A percentile compares a stretch with the other conserved stretches of the same genome.
phyloP scores from a whole-genome alignment of 371 early-diverging fungal species.

The Haplosporangium sp. region DNA sequence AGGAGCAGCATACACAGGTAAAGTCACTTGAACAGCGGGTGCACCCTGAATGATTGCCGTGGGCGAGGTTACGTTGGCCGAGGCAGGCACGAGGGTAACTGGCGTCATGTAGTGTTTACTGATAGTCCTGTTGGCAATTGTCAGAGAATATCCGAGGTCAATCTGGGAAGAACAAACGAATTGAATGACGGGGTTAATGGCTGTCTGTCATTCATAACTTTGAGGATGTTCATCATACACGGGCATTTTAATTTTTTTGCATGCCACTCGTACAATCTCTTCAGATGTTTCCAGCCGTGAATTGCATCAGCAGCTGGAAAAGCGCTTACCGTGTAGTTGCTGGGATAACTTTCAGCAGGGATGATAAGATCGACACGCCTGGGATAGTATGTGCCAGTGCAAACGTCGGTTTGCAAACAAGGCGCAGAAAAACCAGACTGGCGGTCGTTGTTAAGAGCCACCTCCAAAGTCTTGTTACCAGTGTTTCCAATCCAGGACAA shows the following conservation, averaged over 20 bases:
- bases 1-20: constrained; percentile 32
- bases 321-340: constrained; percentile 46
- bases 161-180: constrained; percentile 15
- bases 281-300: too few relatives aligned
- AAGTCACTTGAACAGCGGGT: constrained; percentile 20
- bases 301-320: not conserved
- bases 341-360: constrained; percentile 20
- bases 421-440: constrained; percentile 10
- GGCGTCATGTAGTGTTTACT: constrained; percentile 28
- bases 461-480: constrained; percentile 44
- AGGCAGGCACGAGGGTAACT: constrained; percentile 24
- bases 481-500: constrained; percentile 30
- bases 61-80: constrained; percentile 33
- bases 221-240: too few relatives aligned
- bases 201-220: too few relatives aligned
- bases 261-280: too few relatives aligned
- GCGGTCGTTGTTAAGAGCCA: constrained; percentile 40
- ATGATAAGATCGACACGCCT: constrained; percentile 39
- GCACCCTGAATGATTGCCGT: constrained; percentile 4
- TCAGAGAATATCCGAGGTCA: constrained; percentile 29
- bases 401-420: constrained; percentile 26
- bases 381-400: constrained; percentile 41
- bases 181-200: too few relatives aligned
- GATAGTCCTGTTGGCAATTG: constrained; percentile 10
- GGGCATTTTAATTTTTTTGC: too few relatives aligned